A percentile compares a stretch with the other conserved stretches of the same genome.
phyloP scores from a whole-genome alignment of 805 yeast species.

The Kodamaea hsintzibuensis region DNA sequence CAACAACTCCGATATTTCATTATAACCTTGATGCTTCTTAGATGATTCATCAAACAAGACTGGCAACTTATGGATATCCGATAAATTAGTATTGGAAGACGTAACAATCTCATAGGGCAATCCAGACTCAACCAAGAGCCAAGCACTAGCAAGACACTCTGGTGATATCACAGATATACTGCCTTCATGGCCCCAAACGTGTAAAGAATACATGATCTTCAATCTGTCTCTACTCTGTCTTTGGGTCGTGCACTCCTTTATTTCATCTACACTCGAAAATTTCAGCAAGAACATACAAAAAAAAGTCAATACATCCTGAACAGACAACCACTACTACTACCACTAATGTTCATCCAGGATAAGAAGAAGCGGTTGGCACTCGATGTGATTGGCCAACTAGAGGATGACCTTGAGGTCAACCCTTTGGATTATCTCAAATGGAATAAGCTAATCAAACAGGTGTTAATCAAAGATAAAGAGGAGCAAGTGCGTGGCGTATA shows the following conservation, averaged over 20 bases:
- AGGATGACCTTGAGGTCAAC: slow-evolving; percentile 51
- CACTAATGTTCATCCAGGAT: slow-evolving; percentile 3
- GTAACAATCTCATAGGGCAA: slow-evolving; percentile 41
- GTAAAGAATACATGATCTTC: slow-evolving; percentile 25
- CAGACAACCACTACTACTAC: slow-evolving; percentile 14
- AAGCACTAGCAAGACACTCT: slow-evolving; percentile 48
- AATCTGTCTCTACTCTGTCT: neutral
- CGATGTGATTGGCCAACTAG: slow-evolving; percentile 61
- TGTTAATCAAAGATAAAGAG: slow-evolving; percentile 51
- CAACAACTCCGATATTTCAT: slow-evolving; percentile 35
- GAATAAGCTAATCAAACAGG: slow-evolving; percentile 54
- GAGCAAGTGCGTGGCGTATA: slow-evolving; percentile 60
- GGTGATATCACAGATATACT: slow-evolving; percentile 50
- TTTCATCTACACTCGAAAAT: slow-evolving; percentile 2
- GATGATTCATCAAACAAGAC: slow-evolving; percentile 30
- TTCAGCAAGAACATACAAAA: neutral
- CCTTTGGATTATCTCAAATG: slow-evolving; percentile 59
- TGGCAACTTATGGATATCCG: slow-evolving; percentile 54
- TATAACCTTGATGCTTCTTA: slow-evolving; percentile 40
- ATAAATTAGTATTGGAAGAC: slow-evolving; percentile 58
- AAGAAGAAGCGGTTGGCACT: slow-evolving; percentile 26
- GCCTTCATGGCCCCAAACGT: slow-evolving; percentile 54
- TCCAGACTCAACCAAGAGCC: slow-evolving; percentile 34
- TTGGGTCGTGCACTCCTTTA: neutral
- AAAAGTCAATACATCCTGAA: slow-evolving; percentile 1